Percentiles rank a stretch among this genome's conserved stretches.
These are phyloP conservation scores for Pseudopithomyces maydicus DNA, from an alignment of 2,329 filamentous ascomycete species.

Conservation along the genomic window DNA sequence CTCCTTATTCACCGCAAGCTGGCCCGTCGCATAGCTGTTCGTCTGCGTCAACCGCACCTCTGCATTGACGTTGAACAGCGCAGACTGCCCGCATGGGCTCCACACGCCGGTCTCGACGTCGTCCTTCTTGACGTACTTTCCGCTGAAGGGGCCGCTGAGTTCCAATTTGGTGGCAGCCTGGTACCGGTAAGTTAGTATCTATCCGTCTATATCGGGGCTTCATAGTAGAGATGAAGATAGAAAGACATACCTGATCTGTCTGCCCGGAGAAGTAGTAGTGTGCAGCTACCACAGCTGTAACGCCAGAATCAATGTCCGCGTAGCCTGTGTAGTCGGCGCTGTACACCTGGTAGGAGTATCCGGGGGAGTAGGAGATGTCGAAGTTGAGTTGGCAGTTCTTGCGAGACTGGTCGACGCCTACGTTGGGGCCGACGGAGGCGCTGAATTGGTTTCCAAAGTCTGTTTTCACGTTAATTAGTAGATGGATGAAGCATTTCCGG, in stretches of 20 bases:
- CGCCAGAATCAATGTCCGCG: constrained; percentile 40
- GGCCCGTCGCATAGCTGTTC: constrained; percentile 23
- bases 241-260: constrained; percentile 28
- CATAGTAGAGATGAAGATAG: not conserved
- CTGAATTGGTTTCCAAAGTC: constrained; percentile 39
- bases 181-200: not conserved
- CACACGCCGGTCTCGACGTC: constrained; percentile 32
- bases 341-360: constrained; percentile 44
- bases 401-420: constrained; percentile 32
- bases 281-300: constrained; percentile 39
- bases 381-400: constrained; percentile 48
- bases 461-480: not conserved
- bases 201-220: not conserved
- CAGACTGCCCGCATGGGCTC: constrained; percentile 35
- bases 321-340: constrained; percentile 43
- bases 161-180: not conserved
- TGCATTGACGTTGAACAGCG: constrained; percentile 37
- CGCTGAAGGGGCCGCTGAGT: constrained; percentile 50
- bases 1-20: constrained; percentile 33
- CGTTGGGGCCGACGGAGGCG: constrained; percentile 31
- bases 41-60: constrained; percentile 37
- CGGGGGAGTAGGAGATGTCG: constrained; percentile 38
- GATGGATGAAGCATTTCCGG: not conserved
- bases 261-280: constrained; percentile 46
- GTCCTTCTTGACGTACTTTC: constrained; percentile 54